These are phyloP conservation scores for Neoarthrinium moseri DNA, from an alignment of 2,329 filamentous ascomycete genomes.

Conservation along the genomic window DNA sequence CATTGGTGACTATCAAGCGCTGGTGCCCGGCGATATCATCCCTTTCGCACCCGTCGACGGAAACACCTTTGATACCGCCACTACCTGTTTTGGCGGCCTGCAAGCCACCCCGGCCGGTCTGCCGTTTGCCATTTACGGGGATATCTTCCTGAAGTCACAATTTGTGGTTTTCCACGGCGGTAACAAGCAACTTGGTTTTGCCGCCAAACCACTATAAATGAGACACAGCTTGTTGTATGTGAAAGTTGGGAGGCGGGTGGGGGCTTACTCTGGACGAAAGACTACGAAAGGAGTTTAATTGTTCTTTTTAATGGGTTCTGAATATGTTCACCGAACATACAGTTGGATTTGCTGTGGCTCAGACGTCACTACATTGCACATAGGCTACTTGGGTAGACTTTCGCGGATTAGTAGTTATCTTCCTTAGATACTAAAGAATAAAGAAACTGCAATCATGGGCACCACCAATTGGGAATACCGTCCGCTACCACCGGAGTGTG, in stretches of 20 bases:
- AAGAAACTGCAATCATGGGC: no score
- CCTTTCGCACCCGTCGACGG: conserved; percentile 44
- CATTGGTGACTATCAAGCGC: conserved; percentile 23
- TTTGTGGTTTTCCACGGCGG: conserved; percentile 63
- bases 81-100: conserved; percentile 64
- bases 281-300: no score
- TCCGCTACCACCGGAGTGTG: no score
- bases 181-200: conserved; percentile 45
- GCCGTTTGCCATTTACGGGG: conserved; percentile 64
- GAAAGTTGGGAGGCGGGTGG: background rate
- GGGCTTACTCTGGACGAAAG: background rate
- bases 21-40: conserved; percentile 35
- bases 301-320: no score
- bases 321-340: no score
- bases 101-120: conserved; percentile 55
- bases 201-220: conserved; percentile 29
- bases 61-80: conserved; percentile 50
- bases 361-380: no score
- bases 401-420: no score
- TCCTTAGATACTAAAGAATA: no score
- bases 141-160: conserved; percentile 68
- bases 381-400: no score
- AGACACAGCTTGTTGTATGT: background rate
- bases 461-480: no score
- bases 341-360: no score